Base-by-base conservation (phyloP, 805 yeast species). In the Schwanniomyces pseudopolymorphus region DNA sequence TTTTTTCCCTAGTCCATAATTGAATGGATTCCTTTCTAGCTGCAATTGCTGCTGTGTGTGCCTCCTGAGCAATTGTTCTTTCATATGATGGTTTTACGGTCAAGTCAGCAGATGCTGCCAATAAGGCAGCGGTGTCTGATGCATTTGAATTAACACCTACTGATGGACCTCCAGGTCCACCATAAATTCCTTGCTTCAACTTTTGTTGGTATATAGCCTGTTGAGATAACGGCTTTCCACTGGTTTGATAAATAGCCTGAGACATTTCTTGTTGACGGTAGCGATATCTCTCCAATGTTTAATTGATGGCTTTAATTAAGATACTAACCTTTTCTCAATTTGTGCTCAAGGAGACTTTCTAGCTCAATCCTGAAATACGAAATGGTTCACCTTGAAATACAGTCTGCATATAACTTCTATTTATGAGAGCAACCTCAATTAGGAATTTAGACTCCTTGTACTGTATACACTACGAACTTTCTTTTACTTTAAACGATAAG, bases 181-280 rank as follows among this genome's bases (percentile, higher is more conserved):
- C 53, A 66, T 72, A 85, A 31, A 80, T 72, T 24, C 91, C 91
- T 55, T 83, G 84, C 57, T 80, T 85, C 60, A 84, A 66, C 55
- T 83, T 84, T 45, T 89, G 91, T 55, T 80, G 84, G 67, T 86
- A 87, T 46, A 84, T 66, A 5, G 94, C 94, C 60, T 84, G 88
- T 54, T 79, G 81, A 36, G 89, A 82, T 46, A 87, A 72, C 10
- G 89, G 89, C 57, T 80, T 81, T 8, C 89, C 91, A 52, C 80
- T 74, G 39, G 80, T 74, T 60, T 85, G 89, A 63, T 87, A 87
- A 42, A 80, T 83, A 27, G 71, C 61, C 41, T 60, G 59, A 17
- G 75, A 66, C 74, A 70, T 70, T 31, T 36, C n/a, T 36, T 13
- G 7, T 36, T 36, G 25, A 19, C 11, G 17, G 20, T 31, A 14